These are phyloP conservation scores for Suhomyces sp. DNA, from an alignment of 805 yeast species.

Conservation along the genomic window DNA sequence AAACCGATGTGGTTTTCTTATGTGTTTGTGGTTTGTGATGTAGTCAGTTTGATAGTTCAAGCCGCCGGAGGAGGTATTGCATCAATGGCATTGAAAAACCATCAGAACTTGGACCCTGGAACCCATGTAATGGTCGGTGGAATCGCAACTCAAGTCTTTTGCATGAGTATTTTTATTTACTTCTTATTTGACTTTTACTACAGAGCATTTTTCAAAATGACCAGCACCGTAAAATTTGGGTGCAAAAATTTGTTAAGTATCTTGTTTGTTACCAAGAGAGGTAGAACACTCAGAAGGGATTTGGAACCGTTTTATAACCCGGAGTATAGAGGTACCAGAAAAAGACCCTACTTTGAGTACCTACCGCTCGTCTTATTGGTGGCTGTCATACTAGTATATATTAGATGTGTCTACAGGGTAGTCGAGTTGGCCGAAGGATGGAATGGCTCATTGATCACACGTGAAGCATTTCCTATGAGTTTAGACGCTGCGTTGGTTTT, in stretches of 20 bases:
- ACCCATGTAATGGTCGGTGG: conserved; percentile 75
- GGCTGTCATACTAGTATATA: conserved; percentile 53
- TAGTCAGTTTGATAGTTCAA: conserved; percentile 62
- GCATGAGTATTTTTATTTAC: conserved; percentile 59
- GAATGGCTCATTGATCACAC: conserved; percentile 58
- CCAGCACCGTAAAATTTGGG: conserved; percentile 25
- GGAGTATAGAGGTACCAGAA: conserved; percentile 33
- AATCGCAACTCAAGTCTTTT: conserved; percentile 68
- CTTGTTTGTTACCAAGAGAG: conserved; percentile 21
- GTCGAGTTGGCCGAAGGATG: conserved; percentile 73
- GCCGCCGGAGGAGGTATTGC: conserved; percentile 78
- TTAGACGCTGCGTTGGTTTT: conserved; percentile 31
- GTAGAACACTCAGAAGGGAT: conserved; percentile 15
- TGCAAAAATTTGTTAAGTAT: conserved; percentile 15
- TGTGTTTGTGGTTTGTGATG: conserved; percentile 64
- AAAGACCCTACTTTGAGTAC: conserved; percentile 31
- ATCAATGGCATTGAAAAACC: conserved; percentile 26
- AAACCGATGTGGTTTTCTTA: conserved; percentile 61
- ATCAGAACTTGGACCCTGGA: conserved; percentile 42
- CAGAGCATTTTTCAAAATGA: conserved; percentile 33
- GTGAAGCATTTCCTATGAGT: conserved; percentile 40
- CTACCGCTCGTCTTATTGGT: conserved; percentile 46
- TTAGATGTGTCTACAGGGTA: conserved; percentile 71
- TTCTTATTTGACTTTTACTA: conserved; percentile 49
- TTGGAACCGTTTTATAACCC: conserved; percentile 33